A percentile compares a stretch with the other conserved stretches of the same genome.
Evolutionary conservation across 345 rosid species (phyloP).

Genomic region (Eucalyptus brandiana): DNA sequence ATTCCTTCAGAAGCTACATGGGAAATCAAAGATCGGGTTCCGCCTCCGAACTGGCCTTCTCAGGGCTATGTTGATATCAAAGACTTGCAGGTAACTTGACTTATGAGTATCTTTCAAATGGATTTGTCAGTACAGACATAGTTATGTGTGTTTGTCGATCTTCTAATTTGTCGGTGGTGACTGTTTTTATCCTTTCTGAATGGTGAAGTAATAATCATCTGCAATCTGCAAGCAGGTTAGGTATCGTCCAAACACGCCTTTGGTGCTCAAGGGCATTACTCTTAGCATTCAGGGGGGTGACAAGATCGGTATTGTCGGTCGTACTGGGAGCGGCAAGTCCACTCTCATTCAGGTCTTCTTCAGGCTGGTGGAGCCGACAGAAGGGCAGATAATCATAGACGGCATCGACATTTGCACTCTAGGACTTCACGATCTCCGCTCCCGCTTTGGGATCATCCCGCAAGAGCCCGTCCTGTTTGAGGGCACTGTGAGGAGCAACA

Average conservation of each 20-base stretch:
- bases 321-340: slow-evolving; percentile 95
- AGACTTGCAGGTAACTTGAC: slow-evolving; percentile 63
- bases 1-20: slow-evolving; percentile 75
- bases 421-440: slow-evolving; percentile 89
- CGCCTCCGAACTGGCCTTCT: slow-evolving; percentile 73
- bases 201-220: background rate
- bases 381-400: slow-evolving; percentile 73
- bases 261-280: slow-evolving; percentile 77
- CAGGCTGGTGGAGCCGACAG: slow-evolving; percentile 85
- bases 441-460: slow-evolving; percentile 91
- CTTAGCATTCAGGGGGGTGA: slow-evolving; percentile 77
- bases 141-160: background rate
- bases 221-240: slow-evolving; percentile 38
- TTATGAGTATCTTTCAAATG: background rate
- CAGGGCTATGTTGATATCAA: slow-evolving; percentile 56
- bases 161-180: background rate
- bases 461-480: slow-evolving; percentile 97
- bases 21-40: slow-evolving; percentile 44
- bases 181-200: background rate
- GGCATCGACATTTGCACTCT: slow-evolving; percentile 58
- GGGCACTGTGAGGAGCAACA: slow-evolving; percentile 90
- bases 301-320: slow-evolving; percentile 86
- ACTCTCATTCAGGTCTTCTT: slow-evolving; percentile 86
- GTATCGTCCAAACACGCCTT: slow-evolving; percentile 80
- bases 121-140: background rate